phyloP scores from a whole-genome alignment of 78 protist genomes.

The Salpingoeca rosetta region DNA sequence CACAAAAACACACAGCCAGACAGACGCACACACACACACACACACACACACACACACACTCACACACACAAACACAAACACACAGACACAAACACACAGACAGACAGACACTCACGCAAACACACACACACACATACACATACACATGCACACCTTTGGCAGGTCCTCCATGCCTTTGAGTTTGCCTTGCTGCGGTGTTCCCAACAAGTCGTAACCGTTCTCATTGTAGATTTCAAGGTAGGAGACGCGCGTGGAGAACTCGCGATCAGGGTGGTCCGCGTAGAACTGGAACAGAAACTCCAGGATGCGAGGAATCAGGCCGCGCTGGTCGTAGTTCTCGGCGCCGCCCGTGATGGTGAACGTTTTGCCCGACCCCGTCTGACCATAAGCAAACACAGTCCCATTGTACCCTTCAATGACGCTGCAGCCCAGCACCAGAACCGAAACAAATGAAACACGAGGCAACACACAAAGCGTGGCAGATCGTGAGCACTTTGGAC shows the following conservation, averaged over 20 bases:
- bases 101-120: no score
- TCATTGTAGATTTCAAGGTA: constrained; percentile 71
- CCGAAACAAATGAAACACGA: background rate
- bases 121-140: no score
- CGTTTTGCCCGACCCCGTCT: constrained; percentile 59
- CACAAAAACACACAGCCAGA: no score
- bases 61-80: no score
- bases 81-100: no score
- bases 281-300: constrained; percentile 20
- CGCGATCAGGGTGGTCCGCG: background rate
- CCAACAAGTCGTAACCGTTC: constrained; percentile 51
- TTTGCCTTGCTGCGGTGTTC: no score
- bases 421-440: no score
- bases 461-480: background rate
- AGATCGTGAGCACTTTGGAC: background rate
- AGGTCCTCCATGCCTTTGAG: constrained; percentile 48
- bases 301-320: constrained; percentile 59
- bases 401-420: constrained; percentile 43
- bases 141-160: constrained; percentile 7
- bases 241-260: constrained; percentile 28
- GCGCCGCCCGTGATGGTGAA: constrained; percentile 54
- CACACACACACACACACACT: no score
- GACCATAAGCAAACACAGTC: constrained; percentile 58
- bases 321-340: constrained; percentile 43
- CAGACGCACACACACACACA: no score